Evolutionary conservation across 2,329 filamentous ascomycete genomes (phyloP).

Genomic region (Colletotrichum shisoi): DNA sequence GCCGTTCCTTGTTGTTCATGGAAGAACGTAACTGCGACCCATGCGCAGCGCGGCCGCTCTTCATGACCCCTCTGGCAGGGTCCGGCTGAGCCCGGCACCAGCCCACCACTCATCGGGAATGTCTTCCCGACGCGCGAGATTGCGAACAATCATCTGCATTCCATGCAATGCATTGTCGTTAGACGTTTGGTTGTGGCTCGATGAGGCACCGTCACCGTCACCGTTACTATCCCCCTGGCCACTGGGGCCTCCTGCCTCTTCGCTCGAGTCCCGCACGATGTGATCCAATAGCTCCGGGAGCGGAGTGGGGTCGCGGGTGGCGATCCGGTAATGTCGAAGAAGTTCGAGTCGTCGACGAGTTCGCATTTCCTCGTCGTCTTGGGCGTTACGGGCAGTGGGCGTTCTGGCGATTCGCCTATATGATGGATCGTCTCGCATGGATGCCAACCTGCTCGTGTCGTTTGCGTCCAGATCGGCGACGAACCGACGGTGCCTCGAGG

Average conservation of each 20-base stretch:
- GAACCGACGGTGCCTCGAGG: slow-evolving; percentile 38
- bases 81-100: slow-evolving; percentile 71
- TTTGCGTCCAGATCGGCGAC: slow-evolving; percentile 33
- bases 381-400: neutral
- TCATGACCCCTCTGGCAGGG: slow-evolving; percentile 54
- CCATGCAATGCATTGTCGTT: slow-evolving; percentile 59
- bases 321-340: slow-evolving; percentile 28
- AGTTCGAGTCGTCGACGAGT: slow-evolving; percentile 32
- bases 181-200: slow-evolving; percentile 35
- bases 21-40: neutral
- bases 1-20: slow-evolving; percentile 10
- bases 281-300: slow-evolving; percentile 25
- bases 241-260: slow-evolving; percentile 19
- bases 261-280: slow-evolving; percentile 28
- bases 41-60: neutral
- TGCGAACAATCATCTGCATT: slow-evolving; percentile 76
- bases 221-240: slow-evolving; percentile 23
- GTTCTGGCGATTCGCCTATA: neutral
- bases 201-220: slow-evolving; percentile 24
- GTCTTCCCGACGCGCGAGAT: slow-evolving; percentile 73
- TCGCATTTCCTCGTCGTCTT: slow-evolving; percentile 30
- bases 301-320: slow-evolving; percentile 23
- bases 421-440: slow-evolving; percentile 28
- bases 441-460: slow-evolving; percentile 32
- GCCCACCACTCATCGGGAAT: slow-evolving; percentile 87